These are phyloP conservation scores for Aureobasidium sp. DNA, from an alignment of 2,329 filamentous ascomycete genomes.

Conservation along the genomic window DNA sequence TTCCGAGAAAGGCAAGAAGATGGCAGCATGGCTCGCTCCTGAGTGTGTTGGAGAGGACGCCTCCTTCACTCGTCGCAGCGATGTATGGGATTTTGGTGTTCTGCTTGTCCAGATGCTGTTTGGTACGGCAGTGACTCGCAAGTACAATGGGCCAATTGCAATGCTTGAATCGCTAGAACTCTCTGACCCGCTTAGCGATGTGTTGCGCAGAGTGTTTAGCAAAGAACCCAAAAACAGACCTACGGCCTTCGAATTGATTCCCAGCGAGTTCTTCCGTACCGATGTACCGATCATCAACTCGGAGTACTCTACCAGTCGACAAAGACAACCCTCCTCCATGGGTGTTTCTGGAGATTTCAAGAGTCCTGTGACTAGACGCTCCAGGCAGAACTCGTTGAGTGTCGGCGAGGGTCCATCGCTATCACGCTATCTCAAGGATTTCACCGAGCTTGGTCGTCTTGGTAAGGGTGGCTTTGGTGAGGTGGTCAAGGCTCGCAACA, in stretches of 20 bases:
- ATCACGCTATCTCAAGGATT: constrained; percentile 82
- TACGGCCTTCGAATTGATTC: constrained; percentile 67
- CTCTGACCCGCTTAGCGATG: constrained; percentile 68
- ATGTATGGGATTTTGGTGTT: constrained; percentile 92
- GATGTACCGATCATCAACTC: constrained; percentile 38
- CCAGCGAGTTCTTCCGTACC: constrained; percentile 49
- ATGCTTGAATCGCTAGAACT: constrained; percentile 65
- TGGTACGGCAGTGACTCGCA: constrained; percentile 67
- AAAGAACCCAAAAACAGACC: constrained; percentile 76
- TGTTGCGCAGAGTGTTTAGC: constrained; percentile 79
- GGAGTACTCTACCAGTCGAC: not conserved
- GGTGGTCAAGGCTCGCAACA: constrained; percentile 91
- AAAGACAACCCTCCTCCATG: constrained; percentile 17
- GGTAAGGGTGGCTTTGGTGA: constrained; percentile 95
- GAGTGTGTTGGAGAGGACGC: constrained; percentile 33
- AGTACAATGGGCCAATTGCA: constrained; percentile 70
- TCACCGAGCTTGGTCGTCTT: constrained; percentile 79
- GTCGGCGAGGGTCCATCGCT: constrained; percentile 21
- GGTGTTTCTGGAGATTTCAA: constrained; percentile 20
- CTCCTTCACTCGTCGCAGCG: constrained; percentile 63
- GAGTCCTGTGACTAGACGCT: constrained; percentile 25
- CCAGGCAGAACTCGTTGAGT: constrained; percentile 28
- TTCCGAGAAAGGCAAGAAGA: constrained; percentile 26
- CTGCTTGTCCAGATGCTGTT: constrained; percentile 92
- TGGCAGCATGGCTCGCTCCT: constrained; percentile 34